Base-by-base conservation (phyloP, 306 rosid species). In the Cicer cuneatum region DNA sequence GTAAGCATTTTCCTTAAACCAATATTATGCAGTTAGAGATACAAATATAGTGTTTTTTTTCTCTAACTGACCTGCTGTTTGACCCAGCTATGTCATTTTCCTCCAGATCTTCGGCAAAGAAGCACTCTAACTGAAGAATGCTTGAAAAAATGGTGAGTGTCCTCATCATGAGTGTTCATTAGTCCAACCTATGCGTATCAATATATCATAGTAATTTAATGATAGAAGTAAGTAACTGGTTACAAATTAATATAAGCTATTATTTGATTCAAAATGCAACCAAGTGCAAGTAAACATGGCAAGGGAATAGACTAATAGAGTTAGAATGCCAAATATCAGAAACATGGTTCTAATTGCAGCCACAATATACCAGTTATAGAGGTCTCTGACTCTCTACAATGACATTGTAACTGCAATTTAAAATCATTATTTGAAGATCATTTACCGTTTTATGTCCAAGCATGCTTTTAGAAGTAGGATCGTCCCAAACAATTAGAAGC, bases 401-500 rank as follows among this genome's bases (percentile, higher is more conserved):
- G 35, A 29, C 35, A 29, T 29, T 29, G 35, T 29, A 29, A 29
- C 5, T 29, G 35, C 35, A 29, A 29, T 29, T 29, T 29, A 29
- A 29, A 29, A 29, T 75, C 35, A 52, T 10, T 6, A 78, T 38
- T 61, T n/a, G 9, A 64, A 66, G 77, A 8, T 40, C n/a, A 40
- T 54, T 66, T 84, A 92, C 97, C 83, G 85, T 84, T 83, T 82
- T 87, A 67, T 71, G 59, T 75, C 97, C 97, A 83, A 91, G 73
- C 56, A 90, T 15, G 74, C 87, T 89, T 7, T 48, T 77, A 37
- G 98, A 93, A 74, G 94, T 89, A 52, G 96, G 98, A 86, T 93
- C 97, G 65, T 89, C 98, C 97, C 97, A 93, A 46, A 93, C 85
- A 75, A 93, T 96, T 37, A 93, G 92, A 81, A 91, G 73, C 69